Base-by-base conservation (phyloP, 1,139 yeast genomes). In the Pichia sp. region DNA sequence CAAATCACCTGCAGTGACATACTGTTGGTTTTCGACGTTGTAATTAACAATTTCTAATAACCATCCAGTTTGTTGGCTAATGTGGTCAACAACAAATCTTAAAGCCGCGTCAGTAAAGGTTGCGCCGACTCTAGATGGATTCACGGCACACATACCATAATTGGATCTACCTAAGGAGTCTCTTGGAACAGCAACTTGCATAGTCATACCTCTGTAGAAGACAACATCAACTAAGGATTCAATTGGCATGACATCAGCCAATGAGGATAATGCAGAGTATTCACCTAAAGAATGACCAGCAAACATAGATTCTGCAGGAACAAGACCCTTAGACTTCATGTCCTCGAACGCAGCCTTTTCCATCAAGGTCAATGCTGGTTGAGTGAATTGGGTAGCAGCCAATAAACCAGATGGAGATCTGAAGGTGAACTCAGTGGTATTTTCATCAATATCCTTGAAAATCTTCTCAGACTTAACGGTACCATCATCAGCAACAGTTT, bases 261-360 rank as follows among this genome's bases (percentile, higher is more conserved):
- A 73, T 18, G 98, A 88, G 22, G 97, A 86, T 57, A 91, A 74
- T 18, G 99, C 97, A 50, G 96, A 91, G 64, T 91, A 91, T 66
- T 91, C 99, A 69, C 99, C 99, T 52, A 91, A 77, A 13, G 98
- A 93, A 72, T 91, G 99, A 62, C 99, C 99, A 48, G 98, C 99
- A 66, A 91, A 91, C 67, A 91, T 77, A 44, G 91, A 80, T 55
- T 86, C 94, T 34, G 83, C 77, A 40, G 96, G 96, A 57, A 91
- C 91, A 60, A 91, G 76, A 29, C 98, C 98, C 74, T 85, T 86
- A 35, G 95, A 67, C 65, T 82, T 87, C 78, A 93, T 83, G 62
- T 91, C 99, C 67, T 93, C 98, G 60, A 86, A 93, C 29, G 96
- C 83, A 32, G 98, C 98, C 73, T 91, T 91, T 72, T 91, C 99